These are phyloP conservation scores for Clonostachys solani DNA, from an alignment of 2,329 filamentous ascomycete species.

Conservation along the genomic window DNA sequence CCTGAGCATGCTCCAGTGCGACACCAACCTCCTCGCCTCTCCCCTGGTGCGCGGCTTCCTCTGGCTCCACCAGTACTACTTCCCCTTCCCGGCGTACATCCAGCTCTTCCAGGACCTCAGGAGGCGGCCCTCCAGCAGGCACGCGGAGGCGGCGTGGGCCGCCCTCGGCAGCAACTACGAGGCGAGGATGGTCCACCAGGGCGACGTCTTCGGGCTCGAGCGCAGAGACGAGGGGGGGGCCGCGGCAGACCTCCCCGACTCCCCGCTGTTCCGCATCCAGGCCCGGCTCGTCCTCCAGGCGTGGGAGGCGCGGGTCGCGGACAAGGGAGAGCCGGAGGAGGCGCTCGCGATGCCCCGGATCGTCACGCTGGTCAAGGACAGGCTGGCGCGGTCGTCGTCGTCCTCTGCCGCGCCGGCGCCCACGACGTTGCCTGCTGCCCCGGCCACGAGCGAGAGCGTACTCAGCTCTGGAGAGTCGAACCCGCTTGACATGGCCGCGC, in stretches of 20 bases:
- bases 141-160: conserved; percentile 22
- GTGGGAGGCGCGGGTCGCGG: conserved; percentile 1
- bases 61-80: conserved; percentile 30
- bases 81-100: conserved; percentile 35
- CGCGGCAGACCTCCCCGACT: background rate
- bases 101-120: conserved; percentile 28
- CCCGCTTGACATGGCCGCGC: too few relatives aligned
- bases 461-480: too few relatives aligned
- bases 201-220: background rate
- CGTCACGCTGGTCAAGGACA: background rate
- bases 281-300: conserved; percentile 1
- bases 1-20: conserved; percentile 26
- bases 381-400: background rate
- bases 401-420: too few relatives aligned
- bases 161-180: conserved; percentile 23
- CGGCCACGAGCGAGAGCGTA: too few relatives aligned
- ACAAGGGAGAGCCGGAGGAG: background rate
- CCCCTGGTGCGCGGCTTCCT: conserved; percentile 21
- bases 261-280: conserved; percentile 2
- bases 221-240: background rate
- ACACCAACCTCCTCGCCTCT: conserved; percentile 23
- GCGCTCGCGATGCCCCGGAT: background rate
- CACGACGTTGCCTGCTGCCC: too few relatives aligned
- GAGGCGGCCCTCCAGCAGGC: conserved; percentile 8
- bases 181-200: conserved; percentile 1